Evolutionary conservation across 176 grass and related monocot genomes (phyloP), one percentile per base, ranked within the genome.

Genomic region (Tillandsia leiboldiana): DNA sequence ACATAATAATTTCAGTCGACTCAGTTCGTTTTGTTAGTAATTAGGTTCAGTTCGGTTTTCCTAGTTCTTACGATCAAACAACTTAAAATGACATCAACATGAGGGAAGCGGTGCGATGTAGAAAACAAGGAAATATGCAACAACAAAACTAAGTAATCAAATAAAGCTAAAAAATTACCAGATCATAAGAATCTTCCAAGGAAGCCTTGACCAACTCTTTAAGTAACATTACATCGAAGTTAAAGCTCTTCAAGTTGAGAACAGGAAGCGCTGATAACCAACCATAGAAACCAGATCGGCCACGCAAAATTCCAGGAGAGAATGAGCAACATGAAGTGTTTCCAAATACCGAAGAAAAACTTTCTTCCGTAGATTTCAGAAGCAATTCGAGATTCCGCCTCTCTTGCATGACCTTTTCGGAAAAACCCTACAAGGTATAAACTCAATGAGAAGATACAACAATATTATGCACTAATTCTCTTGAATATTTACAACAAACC

Each of bases 201-300:
- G 80, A 80, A 63, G 78, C 81, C 17, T 73, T 82, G 48, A 82
- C 77, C 29, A 96, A 71, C 28, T 72, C 58, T 64, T 86, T 56
- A 70, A 96, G 88, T 74, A 96, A 87, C 73, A 82, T 78, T 29
- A 81, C 75, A 73, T 92, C 88, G 81, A 92, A 70, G 56, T 73
- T 87, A 84, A 87, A 79, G 70, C 88, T 92, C 81, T 84, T 96
- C 65, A 96, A 72, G 74, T 96, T 87, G 71, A 91, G 84, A 70
- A 96, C 84, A 76, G 86, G 81, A 81, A 96, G 76, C 72, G 81
- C 79, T 3, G 72, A 70, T 70, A 83, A 64, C 92, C 88, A 96
- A 77, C 76, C 74, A 10, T 58, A 67, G 68, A 96, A 87, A 68
- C 79, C 76, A 24, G 70, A 51, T 50, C 66, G 77, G 64, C 73